Evolutionary conservation across 2,329 filamentous ascomycete species (phyloP), one percentile per base, ranked within the genome.

Genomic region (Fusarium subglutinans): DNA sequence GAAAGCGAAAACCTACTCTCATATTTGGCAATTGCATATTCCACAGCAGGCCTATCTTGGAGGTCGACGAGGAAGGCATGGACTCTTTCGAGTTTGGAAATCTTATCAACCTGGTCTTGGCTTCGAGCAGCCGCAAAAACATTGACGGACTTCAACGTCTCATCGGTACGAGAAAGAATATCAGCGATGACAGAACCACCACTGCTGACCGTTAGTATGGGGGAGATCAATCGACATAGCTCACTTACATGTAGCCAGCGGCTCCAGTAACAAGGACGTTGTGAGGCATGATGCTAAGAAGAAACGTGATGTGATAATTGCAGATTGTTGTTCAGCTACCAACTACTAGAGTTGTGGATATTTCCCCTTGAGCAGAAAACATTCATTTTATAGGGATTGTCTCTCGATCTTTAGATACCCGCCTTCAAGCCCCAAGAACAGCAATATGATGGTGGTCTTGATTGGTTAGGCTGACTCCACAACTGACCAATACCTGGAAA

Each of bases 101-200:
- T 60, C 28, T 58, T 69, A 13, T 80, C 63, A 28, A 67, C 79
- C 57, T 84, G 82, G 17, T 82, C 80, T 35, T 81, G 72, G 8
- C 78, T 78, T 51, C 82, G 75, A 60, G 80, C 81, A 10, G 77
- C 79, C n/a, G 82, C 82, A 44, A 72, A 78, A 41, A 84, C 59
- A 6, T 76, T 74, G 12, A 64, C 61, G 6, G 20, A 37, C 26
- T 76, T 78, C 45, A 84, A 47, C 11, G 68, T 64, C 18, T 69
- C 64, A 30, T 73, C 74, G 10, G 53, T 61, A 14, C 73, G 71
- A 33, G 73, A 67, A 8, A 81, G 24, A 12, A 84, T 73, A 41
- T 82, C 78, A 1, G 82, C 78, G 30, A 84, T 43, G 30, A 84
- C 47, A 30, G 83, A 83, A 22, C 83, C 83, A 20, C 83, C 81